phyloP scores from a whole-genome alignment of 371 early-diverging fungal genomes.

The Apophysomyces variabilis region DNA sequence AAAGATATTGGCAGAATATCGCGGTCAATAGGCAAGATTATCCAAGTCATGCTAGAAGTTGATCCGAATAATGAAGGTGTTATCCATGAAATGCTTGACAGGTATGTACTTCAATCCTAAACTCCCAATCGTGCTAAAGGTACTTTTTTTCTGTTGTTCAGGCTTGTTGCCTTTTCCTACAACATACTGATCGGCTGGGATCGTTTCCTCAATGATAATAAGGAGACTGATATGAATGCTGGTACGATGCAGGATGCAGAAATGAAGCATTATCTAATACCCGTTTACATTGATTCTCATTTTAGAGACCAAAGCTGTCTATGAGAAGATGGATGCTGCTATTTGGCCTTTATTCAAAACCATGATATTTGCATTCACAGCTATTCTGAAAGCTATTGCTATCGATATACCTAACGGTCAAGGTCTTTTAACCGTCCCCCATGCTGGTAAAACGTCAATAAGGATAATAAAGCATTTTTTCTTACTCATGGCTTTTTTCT shows the following conservation, averaged over 20 bases:
- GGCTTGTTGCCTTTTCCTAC: slow-evolving; percentile 43
- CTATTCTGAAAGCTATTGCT: slow-evolving; percentile 44
- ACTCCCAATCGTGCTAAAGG: not conserved
- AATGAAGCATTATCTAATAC: not conserved
- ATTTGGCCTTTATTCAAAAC: slow-evolving; percentile 49
- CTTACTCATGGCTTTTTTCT: not conserved
- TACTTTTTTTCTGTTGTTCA: not conserved
- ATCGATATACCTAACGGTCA: slow-evolving; percentile 42
- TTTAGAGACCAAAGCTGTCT: slow-evolving; percentile 12
- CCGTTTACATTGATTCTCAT: not conserved
- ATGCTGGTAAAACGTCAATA: slow-evolving; percentile 27
- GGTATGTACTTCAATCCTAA: slow-evolving; percentile 17
- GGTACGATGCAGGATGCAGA: slow-evolving; percentile 4
- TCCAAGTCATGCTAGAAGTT: slow-evolving; percentile 21
- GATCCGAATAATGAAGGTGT: slow-evolving; percentile 4
- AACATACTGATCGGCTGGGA: slow-evolving; percentile 49
- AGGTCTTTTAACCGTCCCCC: slow-evolving; percentile 27
- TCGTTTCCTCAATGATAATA: slow-evolving; percentile 22
- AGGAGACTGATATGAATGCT: slow-evolving; percentile 18
- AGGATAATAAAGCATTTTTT: not conserved
- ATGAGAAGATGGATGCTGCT: slow-evolving; percentile 22
- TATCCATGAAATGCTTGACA: slow-evolving; percentile 20
- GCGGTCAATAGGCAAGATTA: slow-evolving; percentile 37
- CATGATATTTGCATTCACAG: slow-evolving; percentile 47
- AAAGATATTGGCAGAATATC: slow-evolving; percentile 55